Evolutionary conservation across 345 rosid genomes (phyloP).

Genomic region (Mallotus nudiflorus): DNA sequence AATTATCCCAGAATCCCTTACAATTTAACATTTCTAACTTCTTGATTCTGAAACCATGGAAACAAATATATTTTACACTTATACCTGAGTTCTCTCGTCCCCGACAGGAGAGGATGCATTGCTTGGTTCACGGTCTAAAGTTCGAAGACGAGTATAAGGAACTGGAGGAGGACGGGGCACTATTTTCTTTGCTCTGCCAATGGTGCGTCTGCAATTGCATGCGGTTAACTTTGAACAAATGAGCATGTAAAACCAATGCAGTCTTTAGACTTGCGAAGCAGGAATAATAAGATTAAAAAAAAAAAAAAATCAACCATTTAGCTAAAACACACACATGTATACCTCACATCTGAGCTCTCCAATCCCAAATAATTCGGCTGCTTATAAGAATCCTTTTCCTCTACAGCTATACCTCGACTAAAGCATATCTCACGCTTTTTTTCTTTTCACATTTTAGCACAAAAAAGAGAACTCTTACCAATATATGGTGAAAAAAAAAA

Average conservation of each 20-base stretch:
- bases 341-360: no score
- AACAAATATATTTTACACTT: not conserved
- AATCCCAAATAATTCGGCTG: no score
- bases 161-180: slow-evolving; percentile 69
- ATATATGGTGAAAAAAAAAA: no score
- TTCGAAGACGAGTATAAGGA: slow-evolving; percentile 33
- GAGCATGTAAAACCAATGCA: not conserved
- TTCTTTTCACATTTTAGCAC: no score
- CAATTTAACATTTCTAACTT: no score
- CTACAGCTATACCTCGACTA: no score
- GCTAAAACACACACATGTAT: not conserved
- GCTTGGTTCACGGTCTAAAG: slow-evolving; percentile 26
- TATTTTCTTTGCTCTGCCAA: slow-evolving; percentile 50
- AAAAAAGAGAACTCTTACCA: no score
- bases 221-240: slow-evolving; percentile 3
- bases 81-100: slow-evolving; percentile 56
- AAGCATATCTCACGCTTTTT: no score
- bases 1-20: not conserved
- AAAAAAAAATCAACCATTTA: no score
- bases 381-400: no score
- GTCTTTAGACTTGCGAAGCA: not conserved
- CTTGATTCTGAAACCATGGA: not conserved
- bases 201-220: slow-evolving; percentile 36
- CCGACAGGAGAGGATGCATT: slow-evolving; percentile 12
- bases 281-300: not conserved